These are phyloP conservation scores for Chlorella variabilis DNA, from an alignment of 163 green algal species.

Conservation along the genomic window DNA sequence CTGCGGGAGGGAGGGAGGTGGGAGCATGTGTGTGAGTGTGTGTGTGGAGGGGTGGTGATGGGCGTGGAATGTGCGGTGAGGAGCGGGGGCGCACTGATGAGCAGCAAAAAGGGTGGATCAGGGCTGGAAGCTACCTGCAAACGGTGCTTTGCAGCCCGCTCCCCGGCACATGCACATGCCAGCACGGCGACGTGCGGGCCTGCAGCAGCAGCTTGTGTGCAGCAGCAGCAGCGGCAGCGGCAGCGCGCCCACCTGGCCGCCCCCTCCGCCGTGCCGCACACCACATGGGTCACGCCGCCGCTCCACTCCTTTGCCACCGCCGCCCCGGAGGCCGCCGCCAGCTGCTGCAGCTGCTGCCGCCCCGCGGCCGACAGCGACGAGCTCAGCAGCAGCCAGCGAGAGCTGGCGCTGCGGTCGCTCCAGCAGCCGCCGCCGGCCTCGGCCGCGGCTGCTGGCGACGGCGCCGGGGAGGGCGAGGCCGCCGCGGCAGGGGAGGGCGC, in stretches of 20 bases:
- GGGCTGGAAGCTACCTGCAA: too few species aligned
- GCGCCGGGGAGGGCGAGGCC: background rate
- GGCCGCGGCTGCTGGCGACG: background rate
- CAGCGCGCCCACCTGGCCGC: slow-evolving; percentile 9
- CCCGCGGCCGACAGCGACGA: slow-evolving; percentile 22
- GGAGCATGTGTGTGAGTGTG: background rate
- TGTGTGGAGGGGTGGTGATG: background rate
- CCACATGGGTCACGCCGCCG: slow-evolving; percentile 34
- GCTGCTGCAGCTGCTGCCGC: slow-evolving; percentile 21
- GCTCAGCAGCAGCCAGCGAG: slow-evolving; percentile 25
- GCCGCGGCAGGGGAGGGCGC: background rate
- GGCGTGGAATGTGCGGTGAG: background rate
- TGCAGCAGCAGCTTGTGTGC: too few species aligned
- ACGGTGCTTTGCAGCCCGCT: too few species aligned
- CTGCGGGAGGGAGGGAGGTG: background rate
- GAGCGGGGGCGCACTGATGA: background rate
- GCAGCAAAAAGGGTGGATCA: too few species aligned
- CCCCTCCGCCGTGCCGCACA: slow-evolving; percentile 27
- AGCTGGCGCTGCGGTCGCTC: background rate
- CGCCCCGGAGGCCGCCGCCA: slow-evolving; percentile 22
- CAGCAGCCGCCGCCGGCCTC: background rate
- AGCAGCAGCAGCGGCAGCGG: background rate
- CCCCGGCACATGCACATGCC: too few species aligned
- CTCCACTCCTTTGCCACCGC: slow-evolving; percentile 32
- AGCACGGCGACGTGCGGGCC: too few species aligned